Evolutionary conservation across 139 green algal species (phyloP).

Genomic region (Tetratostichococcus sp.): DNA sequence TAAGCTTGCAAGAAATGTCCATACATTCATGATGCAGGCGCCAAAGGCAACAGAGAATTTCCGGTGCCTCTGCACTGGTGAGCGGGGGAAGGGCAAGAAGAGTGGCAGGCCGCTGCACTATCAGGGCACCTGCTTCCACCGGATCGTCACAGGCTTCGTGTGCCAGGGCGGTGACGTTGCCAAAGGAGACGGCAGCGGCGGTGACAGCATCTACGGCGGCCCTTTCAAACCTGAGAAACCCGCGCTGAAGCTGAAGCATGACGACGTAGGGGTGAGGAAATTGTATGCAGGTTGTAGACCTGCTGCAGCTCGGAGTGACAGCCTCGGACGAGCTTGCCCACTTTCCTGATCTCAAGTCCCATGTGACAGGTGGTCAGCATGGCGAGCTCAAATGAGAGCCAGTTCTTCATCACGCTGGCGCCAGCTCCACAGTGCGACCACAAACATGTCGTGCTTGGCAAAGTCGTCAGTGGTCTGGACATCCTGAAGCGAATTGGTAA

Average conservation of each 20-base stretch:
- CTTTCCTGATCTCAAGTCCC: neutral
- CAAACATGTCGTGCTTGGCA: conserved; percentile 85
- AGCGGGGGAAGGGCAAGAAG: conserved; percentile 69
- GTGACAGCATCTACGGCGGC: conserved; percentile 78
- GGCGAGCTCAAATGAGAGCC: conserved; percentile 87
- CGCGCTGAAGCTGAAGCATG: conserved; percentile 72
- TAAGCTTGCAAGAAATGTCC: no score
- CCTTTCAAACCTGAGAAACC: conserved; percentile 79
- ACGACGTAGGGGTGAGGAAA: conserved; percentile 34
- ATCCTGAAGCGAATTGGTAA: conserved; percentile 67
- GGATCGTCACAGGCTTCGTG: conserved; percentile 71
- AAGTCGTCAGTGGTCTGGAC: conserved; percentile 70
- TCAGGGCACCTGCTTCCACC: conserved; percentile 55
- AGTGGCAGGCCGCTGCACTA: conserved; percentile 79
- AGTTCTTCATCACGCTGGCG: conserved; percentile 85
- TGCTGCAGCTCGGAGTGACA: neutral
- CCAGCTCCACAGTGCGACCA: conserved; percentile 63
- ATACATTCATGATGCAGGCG: conserved; percentile 6
- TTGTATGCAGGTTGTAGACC: neutral
- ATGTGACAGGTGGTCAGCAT: conserved; percentile 55
- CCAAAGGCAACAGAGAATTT: conserved; percentile 74
- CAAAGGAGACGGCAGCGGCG: conserved; percentile 66
- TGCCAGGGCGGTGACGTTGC: conserved; percentile 79
- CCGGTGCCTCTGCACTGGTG: conserved; percentile 61
- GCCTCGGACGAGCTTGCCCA: neutral